Evolutionary conservation across 192 early-diverging fungal genomes (phyloP).

Genomic region (Linnemannia zychae): DNA sequence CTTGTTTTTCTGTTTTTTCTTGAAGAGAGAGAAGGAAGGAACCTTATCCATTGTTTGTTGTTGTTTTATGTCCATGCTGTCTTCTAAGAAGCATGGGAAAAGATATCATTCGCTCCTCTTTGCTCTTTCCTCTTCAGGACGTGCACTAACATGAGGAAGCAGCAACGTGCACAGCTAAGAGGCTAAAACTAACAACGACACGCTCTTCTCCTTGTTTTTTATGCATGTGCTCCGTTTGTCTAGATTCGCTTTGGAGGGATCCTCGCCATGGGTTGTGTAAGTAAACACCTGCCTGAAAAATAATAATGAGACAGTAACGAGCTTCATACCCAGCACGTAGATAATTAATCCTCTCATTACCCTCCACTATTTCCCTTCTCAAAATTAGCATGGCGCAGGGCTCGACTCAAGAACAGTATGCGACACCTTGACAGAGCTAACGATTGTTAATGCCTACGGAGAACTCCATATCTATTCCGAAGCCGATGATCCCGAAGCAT

Average conservation of each 20-base stretch:
- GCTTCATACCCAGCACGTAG: neutral
- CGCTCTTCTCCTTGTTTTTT: neutral
- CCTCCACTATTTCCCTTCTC: neutral
- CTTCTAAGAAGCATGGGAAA: no score
- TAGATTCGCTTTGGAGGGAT: conserved; percentile 46
- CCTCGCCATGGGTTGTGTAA: conserved; percentile 47
- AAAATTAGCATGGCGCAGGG: conserved; percentile 32
- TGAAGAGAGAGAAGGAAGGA: no score
- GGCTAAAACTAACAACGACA: no score
- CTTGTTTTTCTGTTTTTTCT: neutral
- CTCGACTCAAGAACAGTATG: conserved; percentile 17
- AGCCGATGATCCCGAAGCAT: conserved; percentile 27
- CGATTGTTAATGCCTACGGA: conserved; percentile 36
- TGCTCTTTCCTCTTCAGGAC: neutral
- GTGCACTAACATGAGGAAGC: no score
- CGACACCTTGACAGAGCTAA: conserved; percentile 38
- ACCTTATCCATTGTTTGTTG: no score
- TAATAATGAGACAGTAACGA: no score
- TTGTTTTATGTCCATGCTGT: no score
- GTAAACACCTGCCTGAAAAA: neutral
- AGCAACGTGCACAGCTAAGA: no score
- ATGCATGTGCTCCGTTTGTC: neutral
- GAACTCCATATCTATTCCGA: conserved; percentile 41
- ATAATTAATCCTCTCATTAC: neutral
- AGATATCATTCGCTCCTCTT: neutral